These are phyloP conservation scores for Trichophyton benhamiae DNA, from an alignment of 2,329 filamentous ascomycete genomes.

Conservation along the genomic window DNA sequence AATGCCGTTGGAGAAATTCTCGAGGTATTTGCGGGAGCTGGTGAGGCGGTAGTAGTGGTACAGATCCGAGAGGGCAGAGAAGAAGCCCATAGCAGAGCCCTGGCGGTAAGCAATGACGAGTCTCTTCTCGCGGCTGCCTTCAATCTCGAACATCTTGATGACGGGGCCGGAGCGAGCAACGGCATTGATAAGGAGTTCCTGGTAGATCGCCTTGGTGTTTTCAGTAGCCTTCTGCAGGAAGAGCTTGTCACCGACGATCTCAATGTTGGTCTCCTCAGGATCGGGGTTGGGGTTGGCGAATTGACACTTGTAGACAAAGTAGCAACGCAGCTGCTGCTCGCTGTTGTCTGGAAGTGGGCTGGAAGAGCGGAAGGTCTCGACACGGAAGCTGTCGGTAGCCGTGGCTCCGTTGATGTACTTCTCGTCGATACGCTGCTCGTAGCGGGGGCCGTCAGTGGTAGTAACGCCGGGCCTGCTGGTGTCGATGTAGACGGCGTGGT, in stretches of 20 bases:
- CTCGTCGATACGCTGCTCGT: constrained; percentile 83
- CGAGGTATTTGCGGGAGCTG: constrained; percentile 90
- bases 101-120: constrained; percentile 90
- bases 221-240: constrained; percentile 92
- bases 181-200: constrained; percentile 78
- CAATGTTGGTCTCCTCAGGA: constrained; percentile 72
- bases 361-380: constrained; percentile 92
- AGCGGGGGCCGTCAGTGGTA: constrained; percentile 65
- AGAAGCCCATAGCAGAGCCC: constrained; percentile 80
- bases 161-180: constrained; percentile 81
- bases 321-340: constrained; percentile 81
- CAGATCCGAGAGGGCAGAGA: constrained; percentile 86
- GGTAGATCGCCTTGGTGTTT: constrained; percentile 93
- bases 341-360: constrained; percentile 62
- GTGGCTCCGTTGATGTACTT: constrained; percentile 83
- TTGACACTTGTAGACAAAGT: constrained; percentile 95
- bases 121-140: constrained; percentile 80
- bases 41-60: constrained; percentile 99
- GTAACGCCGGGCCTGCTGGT: constrained; percentile 82
- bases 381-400: constrained; percentile 65
- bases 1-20: constrained; percentile 98
- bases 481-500: constrained; percentile 97
- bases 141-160: constrained; percentile 95
- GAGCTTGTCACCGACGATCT: constrained; percentile 81
- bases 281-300: constrained; percentile 65